Conservation (phyloP, 305 asterid species). For the Fraxinus ornus region DNA sequence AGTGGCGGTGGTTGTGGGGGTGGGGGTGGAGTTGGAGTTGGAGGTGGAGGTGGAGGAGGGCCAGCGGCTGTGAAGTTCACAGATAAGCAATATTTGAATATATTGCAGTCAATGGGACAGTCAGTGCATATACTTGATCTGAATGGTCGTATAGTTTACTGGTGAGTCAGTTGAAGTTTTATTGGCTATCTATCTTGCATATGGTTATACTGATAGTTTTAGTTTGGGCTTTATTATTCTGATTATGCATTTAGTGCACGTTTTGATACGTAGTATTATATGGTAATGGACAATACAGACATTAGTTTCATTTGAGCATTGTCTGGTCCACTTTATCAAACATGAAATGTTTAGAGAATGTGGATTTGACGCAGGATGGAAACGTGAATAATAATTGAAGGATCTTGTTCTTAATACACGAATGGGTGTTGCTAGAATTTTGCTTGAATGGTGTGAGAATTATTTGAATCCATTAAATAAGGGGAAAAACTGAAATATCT, state of each 20-base stretch:
- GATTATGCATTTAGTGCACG: background rate
- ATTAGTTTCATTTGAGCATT: background rate
- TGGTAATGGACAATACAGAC: background rate
- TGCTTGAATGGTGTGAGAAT: background rate
- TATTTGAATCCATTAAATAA: background rate
- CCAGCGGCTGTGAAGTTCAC: conserved; percentile 62
- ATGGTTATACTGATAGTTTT: background rate
- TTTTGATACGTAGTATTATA: background rate
- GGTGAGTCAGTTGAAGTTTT: conserved; percentile 52
- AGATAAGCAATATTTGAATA: conserved; percentile 80
- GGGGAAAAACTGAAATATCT: background rate
- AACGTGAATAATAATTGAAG: background rate
- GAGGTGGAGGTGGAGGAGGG: conserved; percentile 10
- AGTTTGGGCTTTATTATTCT: background rate
- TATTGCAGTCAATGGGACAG: conserved; percentile 97
- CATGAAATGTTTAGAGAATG: background rate
- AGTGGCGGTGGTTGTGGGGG: conserved; percentile 20
- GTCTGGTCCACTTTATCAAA: background rate
- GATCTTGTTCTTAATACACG: background rate
- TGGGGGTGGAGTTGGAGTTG: background rate
- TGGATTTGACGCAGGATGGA: background rate
- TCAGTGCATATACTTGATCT: conserved; percentile 83
- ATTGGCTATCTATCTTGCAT: background rate
- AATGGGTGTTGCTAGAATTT: background rate
- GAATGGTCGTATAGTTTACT: conserved; percentile 61